Evolutionary conservation across 2,329 filamentous ascomycete species (phyloP), one percentile per base, ranked within the genome.

Genomic region (Penicillium aurantiogriseum): DNA sequence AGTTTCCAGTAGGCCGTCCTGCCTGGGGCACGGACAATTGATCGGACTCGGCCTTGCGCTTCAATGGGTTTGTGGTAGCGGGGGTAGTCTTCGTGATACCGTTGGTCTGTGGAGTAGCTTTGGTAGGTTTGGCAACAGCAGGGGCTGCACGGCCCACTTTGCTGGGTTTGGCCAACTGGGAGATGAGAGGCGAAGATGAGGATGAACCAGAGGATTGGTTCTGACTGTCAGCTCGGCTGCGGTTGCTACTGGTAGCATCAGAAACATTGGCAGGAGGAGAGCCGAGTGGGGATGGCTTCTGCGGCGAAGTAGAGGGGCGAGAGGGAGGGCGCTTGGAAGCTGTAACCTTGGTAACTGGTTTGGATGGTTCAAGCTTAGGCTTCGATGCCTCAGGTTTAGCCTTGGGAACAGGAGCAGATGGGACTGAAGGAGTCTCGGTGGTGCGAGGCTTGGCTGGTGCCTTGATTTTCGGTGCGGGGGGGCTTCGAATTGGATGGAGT

Each of bases 251-350:
- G 59, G 83, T 76, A 54, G 82, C 74, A 66, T 87, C 83, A 21
- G 84, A 86, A 29, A 82, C 81, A 68, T 85, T 86, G 59, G 84
- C 80, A 6, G 84, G 84, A 23, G 83, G 83, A 2, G 85, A 86
- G 10, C 82, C 84, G 11, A 87, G 79, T 13, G 84, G 84, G 17
- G 85, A 87, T 2, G 84, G 84, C 52, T 86, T 86, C 66, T 81
- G 82, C 2, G 85, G 83, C 42, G 83, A 84, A 58, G 77, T 85
- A 23, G 74, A 76, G 49, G 65, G 70, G 61, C 68, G 76, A 56
- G 70, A 77, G 71, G 69, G 65, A 17, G 71, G 68, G 42, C 73
- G 67, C 57, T 76, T 74, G 15, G 70, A 68, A 36, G 74, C 67
- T 42, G 72, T 69, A 47, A 65, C 67, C 59, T 76, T 75, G 27